Conservation (phyloP, 345 rosid genomes). For the Gossypium raimondii region DNA sequence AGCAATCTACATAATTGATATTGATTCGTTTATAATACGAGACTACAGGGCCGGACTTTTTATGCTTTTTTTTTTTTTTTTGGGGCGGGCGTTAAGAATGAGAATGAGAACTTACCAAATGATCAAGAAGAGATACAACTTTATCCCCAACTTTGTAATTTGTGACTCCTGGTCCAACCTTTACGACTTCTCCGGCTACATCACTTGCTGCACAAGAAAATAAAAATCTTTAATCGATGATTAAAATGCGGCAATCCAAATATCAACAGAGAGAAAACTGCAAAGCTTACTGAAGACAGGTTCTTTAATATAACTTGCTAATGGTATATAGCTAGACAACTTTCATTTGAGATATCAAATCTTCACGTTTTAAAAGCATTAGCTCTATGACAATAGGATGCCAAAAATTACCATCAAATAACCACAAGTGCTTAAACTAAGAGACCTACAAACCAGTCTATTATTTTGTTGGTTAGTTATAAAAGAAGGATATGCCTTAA, state of each 20-base stretch:
- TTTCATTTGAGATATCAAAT: background rate
- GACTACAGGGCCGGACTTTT: no score
- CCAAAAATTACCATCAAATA: background rate
- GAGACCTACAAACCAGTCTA: background rate
- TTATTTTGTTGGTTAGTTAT: background rate
- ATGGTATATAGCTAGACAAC: background rate
- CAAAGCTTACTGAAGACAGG: background rate
- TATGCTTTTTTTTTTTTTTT: no score
- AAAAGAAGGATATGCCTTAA: background rate
- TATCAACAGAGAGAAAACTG: background rate
- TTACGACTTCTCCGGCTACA: slow-evolving; percentile 74
- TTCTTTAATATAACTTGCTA: background rate
- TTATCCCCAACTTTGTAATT: slow-evolving; percentile 70
- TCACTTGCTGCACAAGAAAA: slow-evolving; percentile 47
- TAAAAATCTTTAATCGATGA: background rate
- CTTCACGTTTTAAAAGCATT: background rate
- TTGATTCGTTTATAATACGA: background rate
- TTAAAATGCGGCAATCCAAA: background rate
- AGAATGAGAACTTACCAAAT: slow-evolving; percentile 29
- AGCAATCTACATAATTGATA: background rate
- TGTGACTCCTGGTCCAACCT: slow-evolving; percentile 58
- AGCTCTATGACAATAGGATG: background rate
- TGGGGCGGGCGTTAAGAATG: no score
- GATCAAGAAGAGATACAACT: slow-evolving; percentile 58
- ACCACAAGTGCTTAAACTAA: background rate